phyloP scores from a whole-genome alignment of 352 stramenopile genomes.

The Blastocystis sp. region DNA sequence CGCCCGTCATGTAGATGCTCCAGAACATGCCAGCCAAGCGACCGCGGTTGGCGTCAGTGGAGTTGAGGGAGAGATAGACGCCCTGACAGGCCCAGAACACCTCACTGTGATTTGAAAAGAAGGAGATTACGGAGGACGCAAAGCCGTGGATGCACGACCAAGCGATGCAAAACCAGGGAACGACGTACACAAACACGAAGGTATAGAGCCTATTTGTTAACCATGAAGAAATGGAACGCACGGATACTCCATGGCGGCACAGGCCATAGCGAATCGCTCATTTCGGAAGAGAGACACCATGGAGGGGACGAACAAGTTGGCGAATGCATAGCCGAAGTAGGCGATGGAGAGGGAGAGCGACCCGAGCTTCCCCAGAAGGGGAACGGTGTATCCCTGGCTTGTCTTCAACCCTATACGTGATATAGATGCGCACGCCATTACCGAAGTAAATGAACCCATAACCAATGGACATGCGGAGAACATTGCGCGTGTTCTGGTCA shows the following conservation, averaged over 20 bases:
- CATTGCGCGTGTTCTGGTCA: constrained; percentile 55
- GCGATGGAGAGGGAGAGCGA: constrained; percentile 64
- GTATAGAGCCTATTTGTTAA: constrained; percentile 43
- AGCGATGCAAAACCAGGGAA: constrained; percentile 65
- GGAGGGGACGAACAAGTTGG: constrained; percentile 67
- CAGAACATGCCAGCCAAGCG: constrained; percentile 59
- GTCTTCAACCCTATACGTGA: constrained; percentile 61
- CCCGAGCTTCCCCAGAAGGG: constrained; percentile 48
- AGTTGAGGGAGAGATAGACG: constrained; percentile 65
- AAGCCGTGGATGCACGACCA: constrained; percentile 67
- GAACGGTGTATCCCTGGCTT: constrained; percentile 59
- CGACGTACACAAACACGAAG: constrained; percentile 65
- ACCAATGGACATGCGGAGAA: constrained; percentile 50
- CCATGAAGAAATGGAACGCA: not conserved
- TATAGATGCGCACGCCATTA: not conserved
- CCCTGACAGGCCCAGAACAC: constrained; percentile 67
- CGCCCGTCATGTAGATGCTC: constrained; percentile 68
- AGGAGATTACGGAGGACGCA: constrained; percentile 10
- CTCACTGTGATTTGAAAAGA: not conserved
- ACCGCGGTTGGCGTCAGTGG: constrained; percentile 54
- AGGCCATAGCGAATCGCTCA: constrained; percentile 54
- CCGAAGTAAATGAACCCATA: constrained; percentile 70
- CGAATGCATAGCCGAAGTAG: constrained; percentile 69
- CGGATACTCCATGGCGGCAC: constrained; percentile 66
- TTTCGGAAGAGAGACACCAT: constrained; percentile 68